Evolutionary conservation across 129 eudicot genomes (phyloP), one percentile per base, ranked within the genome.

Genomic region (Centaurea solstitialis): DNA sequence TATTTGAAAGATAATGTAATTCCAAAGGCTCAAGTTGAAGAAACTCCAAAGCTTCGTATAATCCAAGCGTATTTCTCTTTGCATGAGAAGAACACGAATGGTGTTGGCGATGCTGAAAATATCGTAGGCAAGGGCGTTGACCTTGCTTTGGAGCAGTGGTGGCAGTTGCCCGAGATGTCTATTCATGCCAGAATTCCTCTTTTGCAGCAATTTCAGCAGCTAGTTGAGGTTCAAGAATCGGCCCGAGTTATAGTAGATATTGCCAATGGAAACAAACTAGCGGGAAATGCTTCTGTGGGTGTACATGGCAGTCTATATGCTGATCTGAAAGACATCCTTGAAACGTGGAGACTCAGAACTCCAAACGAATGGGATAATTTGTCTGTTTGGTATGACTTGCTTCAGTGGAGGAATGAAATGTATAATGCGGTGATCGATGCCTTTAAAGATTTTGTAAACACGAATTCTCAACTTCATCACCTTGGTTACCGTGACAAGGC

Each of bases 101-200:
- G 98, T 50, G 99, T 96, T 39, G 91, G 87, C 18, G 99, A 96
- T 79, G 98, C 98, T 35, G 98, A 96, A 88, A 96, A 84, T 45
- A 87, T 93, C 5, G 98, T 96, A 35, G 97, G 95, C 15, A 93
- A 96, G 85, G 99, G 98, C 59, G 98, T 93, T 41, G 95, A 93
- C 79, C 98, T 93, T 73, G 99, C 98, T 83, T 83, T 96, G 81
- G 99, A 96, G 76, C 98, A 96, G 84, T 96, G 99, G 99, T 96
- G 99, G 99, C 99, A 96, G 78, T 86, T 96, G 81, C 99, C 99
- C 18, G 99, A 96, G 80, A 96, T 96, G 99, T 96, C 99, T 76
- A 72, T 93, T 81, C 95, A 96, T 88, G 91, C 98, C 57, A 87
- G 98, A 84, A 90, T 96, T 37, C 95, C 99, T 68, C 93, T 96